phyloP scores from a whole-genome alignment of 192 early-diverging fungal species.

The Gaertneriomyces sp. region DNA sequence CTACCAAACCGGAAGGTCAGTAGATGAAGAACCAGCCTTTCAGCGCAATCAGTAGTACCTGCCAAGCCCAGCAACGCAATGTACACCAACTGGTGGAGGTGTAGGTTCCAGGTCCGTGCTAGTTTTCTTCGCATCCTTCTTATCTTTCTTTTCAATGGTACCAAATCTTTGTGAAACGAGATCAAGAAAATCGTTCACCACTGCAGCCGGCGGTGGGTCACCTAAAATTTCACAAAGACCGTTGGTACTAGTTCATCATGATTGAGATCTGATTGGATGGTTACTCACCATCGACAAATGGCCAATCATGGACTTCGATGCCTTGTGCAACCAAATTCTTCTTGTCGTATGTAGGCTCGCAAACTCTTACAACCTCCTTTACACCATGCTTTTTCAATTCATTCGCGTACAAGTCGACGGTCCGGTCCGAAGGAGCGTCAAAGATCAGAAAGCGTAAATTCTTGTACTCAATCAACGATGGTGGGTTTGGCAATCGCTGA shows the following conservation, averaged over 20 bases:
- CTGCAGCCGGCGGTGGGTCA: constrained; percentile 59
- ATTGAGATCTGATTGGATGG: background rate
- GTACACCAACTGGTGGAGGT: constrained; percentile 52
- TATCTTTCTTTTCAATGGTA: constrained; percentile 13
- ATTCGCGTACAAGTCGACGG: constrained; percentile 64
- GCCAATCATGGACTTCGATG: constrained; percentile 70
- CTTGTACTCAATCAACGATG: constrained; percentile 65
- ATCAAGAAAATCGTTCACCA: constrained; percentile 63
- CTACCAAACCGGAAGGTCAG: background rate
- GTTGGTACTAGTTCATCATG: background rate
- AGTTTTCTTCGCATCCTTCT: background rate
- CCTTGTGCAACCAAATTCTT: constrained; percentile 49
- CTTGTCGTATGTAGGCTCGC: constrained; percentile 77
- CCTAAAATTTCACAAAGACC: constrained; percentile 11
- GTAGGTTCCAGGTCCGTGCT: constrained; percentile 10
- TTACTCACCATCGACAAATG: constrained; percentile 56
- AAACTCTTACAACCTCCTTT: constrained; percentile 77
- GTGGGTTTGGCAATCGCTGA: constrained; percentile 47
- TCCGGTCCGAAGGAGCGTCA: constrained; percentile 72
- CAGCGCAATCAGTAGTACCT: constrained; percentile 41
- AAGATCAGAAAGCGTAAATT: constrained; percentile 71
- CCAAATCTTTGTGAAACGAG: constrained; percentile 58
- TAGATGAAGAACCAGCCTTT: background rate
- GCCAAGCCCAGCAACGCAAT: constrained; percentile 80
- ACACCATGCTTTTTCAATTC: constrained; percentile 65